A percentile compares a stretch with the other conserved stretches of the same genome.
These are phyloP conservation scores for Conidiobolus coronatus DNA, from an alignment of 371 early-diverging fungal genomes.

Conservation along the genomic window DNA sequence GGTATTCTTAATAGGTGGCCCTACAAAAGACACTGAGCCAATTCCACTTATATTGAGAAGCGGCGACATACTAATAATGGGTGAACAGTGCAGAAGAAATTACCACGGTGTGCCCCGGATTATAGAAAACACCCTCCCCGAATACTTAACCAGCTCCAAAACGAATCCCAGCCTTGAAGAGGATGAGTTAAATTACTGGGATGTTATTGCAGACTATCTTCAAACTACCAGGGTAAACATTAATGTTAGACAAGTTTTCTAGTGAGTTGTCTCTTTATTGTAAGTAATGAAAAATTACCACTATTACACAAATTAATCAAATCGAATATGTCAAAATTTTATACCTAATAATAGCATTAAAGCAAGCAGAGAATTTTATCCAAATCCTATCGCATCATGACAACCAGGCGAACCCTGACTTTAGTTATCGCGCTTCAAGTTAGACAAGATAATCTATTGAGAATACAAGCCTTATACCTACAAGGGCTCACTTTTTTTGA, in stretches of 20 bases:
- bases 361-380: too few species aligned
- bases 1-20: slow-evolving; percentile 56
- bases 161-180: neutral
- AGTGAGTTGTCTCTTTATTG: too few species aligned
- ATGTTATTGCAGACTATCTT: slow-evolving; percentile 26
- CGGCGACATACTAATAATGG: slow-evolving; percentile 76
- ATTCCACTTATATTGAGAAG: slow-evolving; percentile 38
- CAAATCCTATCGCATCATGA: too few species aligned
- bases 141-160: slow-evolving; percentile 13
- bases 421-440: too few species aligned
- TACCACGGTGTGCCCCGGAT: slow-evolving; percentile 68
- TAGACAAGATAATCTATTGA: too few species aligned
- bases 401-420: too few species aligned
- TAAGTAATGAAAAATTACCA: too few species aligned
- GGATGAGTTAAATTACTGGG: slow-evolving; percentile 22
- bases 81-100: slow-evolving; percentile 34
- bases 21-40: slow-evolving; percentile 30
- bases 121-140: slow-evolving; percentile 33
- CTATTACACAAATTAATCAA: too few species aligned
- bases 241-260: slow-evolving; percentile 44
- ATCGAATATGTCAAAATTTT: too few species aligned
- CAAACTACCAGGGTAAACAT: slow-evolving; percentile 36
- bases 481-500: too few species aligned
- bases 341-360: too few species aligned
- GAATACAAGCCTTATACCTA: too few species aligned